Conservation (phyloP, 192 early-diverging fungal genomes). For the Coemansia umbellata region DNA sequence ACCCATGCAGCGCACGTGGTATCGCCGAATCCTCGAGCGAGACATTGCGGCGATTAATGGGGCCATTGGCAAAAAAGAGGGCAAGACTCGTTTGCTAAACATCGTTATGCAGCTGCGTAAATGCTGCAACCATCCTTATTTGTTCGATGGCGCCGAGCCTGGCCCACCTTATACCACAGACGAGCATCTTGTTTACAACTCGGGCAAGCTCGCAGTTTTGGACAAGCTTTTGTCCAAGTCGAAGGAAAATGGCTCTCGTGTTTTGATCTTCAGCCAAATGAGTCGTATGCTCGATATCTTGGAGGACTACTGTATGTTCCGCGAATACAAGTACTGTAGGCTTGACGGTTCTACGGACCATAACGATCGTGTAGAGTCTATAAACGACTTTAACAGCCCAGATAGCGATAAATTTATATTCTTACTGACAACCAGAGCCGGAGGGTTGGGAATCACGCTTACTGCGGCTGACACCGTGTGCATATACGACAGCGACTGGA, state of each 20-base stretch:
- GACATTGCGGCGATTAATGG: slow-evolving; percentile 98
- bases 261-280: slow-evolving; percentile 98
- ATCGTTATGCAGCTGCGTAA: slow-evolving; percentile 95
- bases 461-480: slow-evolving; percentile 94
- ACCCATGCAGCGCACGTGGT: slow-evolving; percentile 95
- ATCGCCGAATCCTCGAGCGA: slow-evolving; percentile 91
- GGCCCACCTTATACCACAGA: slow-evolving; percentile 96
- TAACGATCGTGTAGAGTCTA: slow-evolving; percentile 86
- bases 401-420: slow-evolving; percentile 94
- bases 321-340: slow-evolving; percentile 88
- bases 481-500: slow-evolving; percentile 97
- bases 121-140: slow-evolving; percentile 89
- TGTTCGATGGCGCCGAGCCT: slow-evolving; percentile 89
- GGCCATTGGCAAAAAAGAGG: slow-evolving; percentile 68
- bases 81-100: slow-evolving; percentile 89
- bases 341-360: slow-evolving; percentile 96
- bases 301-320: slow-evolving; percentile 94
- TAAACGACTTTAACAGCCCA: slow-evolving; percentile 91
- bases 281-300: slow-evolving; percentile 96
- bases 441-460: slow-evolving; percentile 96
- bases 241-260: slow-evolving; percentile 88
- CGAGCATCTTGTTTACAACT: slow-evolving; percentile 90
- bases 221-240: slow-evolving; percentile 81
- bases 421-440: slow-evolving; percentile 92
- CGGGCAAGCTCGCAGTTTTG: slow-evolving; percentile 90